phyloP scores from a whole-genome alignment of 1,284 basidiomycete genomes.

The Fomes fomentarius region DNA sequence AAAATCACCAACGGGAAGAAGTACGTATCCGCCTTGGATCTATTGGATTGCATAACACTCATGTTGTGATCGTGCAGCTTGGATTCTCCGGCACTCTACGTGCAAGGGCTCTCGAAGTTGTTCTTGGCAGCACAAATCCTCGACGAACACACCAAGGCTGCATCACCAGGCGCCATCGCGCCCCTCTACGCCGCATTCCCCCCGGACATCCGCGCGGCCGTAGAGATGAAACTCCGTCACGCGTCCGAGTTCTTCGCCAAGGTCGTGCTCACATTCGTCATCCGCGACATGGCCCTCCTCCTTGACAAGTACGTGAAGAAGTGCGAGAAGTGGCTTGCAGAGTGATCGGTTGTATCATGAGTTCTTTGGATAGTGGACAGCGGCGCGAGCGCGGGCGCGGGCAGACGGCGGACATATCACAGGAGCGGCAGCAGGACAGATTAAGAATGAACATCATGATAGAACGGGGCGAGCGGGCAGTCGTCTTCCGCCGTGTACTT shows the following conservation, averaged over 20 bases:
- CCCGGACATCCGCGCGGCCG: constrained; percentile 58
- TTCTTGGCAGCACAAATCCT: constrained; percentile 80
- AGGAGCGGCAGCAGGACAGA: neutral
- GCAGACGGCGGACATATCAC: neutral
- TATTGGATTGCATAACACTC: constrained; percentile 17
- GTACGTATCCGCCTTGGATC: constrained; percentile 50
- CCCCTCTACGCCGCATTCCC: constrained; percentile 75
- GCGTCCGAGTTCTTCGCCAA: constrained; percentile 90
- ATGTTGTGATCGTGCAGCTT: constrained; percentile 50
- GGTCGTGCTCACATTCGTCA: constrained; percentile 90
- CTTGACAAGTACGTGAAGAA: constrained; percentile 93
- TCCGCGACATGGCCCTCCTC: constrained; percentile 81
- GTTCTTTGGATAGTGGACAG: neutral
- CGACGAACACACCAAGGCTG: constrained; percentile 85
- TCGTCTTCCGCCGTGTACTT: constrained; percentile 2
- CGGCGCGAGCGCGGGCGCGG: neutral
- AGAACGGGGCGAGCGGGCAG: neutral
- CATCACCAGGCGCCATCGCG: constrained; percentile 65
- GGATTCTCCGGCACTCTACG: constrained; percentile 88
- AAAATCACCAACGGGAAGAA: constrained; percentile 91
- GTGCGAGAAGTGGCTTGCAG: constrained; percentile 86
- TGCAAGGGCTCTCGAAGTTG: constrained; percentile 76
- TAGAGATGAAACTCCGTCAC: constrained; percentile 79
- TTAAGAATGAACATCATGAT: constrained; percentile 4
- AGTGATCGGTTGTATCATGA: constrained; percentile 40